Percentiles rank a stretch among this genome's conserved stretches.
phyloP scores from a whole-genome alignment of 2,329 filamentous ascomycete genomes.

The Akanthomyces uredinophilus region DNA sequence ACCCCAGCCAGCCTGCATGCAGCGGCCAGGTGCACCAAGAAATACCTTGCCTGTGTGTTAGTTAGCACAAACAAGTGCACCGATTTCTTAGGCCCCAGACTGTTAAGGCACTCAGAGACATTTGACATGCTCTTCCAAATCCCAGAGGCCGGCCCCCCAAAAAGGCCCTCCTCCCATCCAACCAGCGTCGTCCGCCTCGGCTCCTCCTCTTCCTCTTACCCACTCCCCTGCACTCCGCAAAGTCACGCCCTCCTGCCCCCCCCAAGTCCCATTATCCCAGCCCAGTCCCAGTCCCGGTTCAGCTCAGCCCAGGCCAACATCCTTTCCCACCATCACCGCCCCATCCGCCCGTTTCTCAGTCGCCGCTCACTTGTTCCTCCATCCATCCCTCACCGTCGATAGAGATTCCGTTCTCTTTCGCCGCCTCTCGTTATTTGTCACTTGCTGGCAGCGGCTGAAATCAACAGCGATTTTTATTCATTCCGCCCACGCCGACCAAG shows the following conservation, averaged over 20 bases:
- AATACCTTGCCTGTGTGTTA: no score
- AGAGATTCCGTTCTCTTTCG: constrained; percentile 5
- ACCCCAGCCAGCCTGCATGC: background rate
- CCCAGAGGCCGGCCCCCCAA: background rate
- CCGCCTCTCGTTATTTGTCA: constrained; percentile 9
- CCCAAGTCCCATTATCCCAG: background rate
- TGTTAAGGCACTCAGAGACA: background rate
- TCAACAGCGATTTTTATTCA: background rate
- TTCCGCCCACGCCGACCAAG: background rate
- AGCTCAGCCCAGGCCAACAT: constrained; percentile 2
- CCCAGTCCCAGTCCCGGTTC: background rate
- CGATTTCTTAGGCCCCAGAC: no score
- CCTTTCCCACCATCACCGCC: constrained; percentile 4
- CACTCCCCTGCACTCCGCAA: constrained; percentile 14
- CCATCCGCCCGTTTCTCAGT: background rate
- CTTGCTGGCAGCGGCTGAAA: background rate
- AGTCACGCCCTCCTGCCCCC: constrained; percentile 1
- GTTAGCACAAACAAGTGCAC: no score
- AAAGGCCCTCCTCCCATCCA: background rate
- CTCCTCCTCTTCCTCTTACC: background rate
- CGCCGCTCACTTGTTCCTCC: background rate
- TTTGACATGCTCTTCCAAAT: constrained; percentile 4
- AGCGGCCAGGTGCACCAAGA: background rate
- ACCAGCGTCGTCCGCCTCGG: background rate
- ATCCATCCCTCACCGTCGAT: constrained; percentile 12